A percentile compares a stretch with the other conserved stretches of the same genome.
Conservation (phyloP, 495 filamentous ascomycete genomes). For the Daldinia caldariorum region DNA sequence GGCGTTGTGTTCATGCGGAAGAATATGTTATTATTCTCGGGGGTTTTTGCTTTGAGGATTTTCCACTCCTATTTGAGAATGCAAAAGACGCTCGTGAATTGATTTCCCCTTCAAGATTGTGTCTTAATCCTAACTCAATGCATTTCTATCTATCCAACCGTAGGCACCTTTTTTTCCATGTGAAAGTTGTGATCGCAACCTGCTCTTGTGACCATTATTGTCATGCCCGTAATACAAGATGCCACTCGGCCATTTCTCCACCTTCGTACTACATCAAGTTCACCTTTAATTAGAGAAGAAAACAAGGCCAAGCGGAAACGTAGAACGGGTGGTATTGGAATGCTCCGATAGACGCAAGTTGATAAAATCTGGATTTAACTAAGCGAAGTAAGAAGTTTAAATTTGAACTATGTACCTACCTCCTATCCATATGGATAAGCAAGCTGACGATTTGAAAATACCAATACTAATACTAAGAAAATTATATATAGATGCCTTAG, state of each 20-base stretch:
- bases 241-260: neutral
- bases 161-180: neutral
- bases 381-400: neutral
- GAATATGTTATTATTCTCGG: conserved; percentile 40
- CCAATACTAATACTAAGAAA: too few species aligned
- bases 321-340: conserved; percentile 2
- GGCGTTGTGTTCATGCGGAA: conserved; percentile 30
- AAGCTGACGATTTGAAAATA: neutral
- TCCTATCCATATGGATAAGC: neutral
- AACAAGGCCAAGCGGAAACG: neutral
- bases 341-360: conserved; percentile 3
- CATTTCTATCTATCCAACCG: neutral
- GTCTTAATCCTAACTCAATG: conserved; percentile 1
- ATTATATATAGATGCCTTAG: neutral
- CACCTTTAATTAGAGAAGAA: neutral
- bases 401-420: neutral
- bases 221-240: neutral
- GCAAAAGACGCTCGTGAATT: conserved; percentile 38
- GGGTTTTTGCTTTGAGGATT: conserved; percentile 1
- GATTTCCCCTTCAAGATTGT: conserved; percentile 13
- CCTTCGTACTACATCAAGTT: neutral
- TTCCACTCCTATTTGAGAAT: conserved; percentile 37
- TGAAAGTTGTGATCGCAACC: neutral
- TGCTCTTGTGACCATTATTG: conserved; percentile 9
- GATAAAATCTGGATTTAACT: neutral